Evolutionary conservation across 164 flowering plant genomes (phyloP).

Genomic region (Kalanchoe fedtschenkoi): DNA sequence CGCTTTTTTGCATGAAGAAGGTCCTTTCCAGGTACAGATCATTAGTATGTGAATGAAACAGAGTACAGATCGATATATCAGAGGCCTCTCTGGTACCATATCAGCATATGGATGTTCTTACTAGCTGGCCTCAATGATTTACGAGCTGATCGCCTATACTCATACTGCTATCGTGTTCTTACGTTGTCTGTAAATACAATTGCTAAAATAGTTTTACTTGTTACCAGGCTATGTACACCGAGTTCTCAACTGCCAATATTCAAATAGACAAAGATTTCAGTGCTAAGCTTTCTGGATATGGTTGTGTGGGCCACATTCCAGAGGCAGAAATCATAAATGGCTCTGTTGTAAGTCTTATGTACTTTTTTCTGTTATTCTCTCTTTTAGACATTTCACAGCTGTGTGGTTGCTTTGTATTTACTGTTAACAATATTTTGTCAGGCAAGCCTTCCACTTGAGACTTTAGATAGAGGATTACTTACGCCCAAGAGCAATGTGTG

Average conservation of each 20-base stretch:
- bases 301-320: constrained; percentile 62
- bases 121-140: not conserved
- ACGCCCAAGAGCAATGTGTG: constrained; percentile 97
- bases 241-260: constrained; percentile 79
- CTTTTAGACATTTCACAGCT: not conserved
- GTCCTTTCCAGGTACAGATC: constrained; percentile 84
- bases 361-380: not conserved
- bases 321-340: constrained; percentile 54
- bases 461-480: constrained; percentile 69
- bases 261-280: constrained; percentile 95
- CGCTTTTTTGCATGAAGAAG: constrained; percentile 94
- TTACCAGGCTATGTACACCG: constrained; percentile 92
- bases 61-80: not conserved
- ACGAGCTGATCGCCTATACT: not conserved
- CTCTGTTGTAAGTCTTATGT: constrained; percentile 45
- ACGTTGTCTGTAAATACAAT: not conserved
- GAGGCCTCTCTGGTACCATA: not conserved
- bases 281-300: constrained; percentile 97
- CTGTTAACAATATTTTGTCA: not conserved
- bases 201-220: constrained; percentile 6
- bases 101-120: not conserved
- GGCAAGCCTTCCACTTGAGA: constrained; percentile 77
- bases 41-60: not conserved
- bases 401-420: not conserved
- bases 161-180: not conserved